A percentile compares a stretch with the other conserved stretches of the same genome.
phyloP scores from a whole-genome alignment of 2,329 filamentous ascomycete genomes.

The Ophiostoma piceae region DNA sequence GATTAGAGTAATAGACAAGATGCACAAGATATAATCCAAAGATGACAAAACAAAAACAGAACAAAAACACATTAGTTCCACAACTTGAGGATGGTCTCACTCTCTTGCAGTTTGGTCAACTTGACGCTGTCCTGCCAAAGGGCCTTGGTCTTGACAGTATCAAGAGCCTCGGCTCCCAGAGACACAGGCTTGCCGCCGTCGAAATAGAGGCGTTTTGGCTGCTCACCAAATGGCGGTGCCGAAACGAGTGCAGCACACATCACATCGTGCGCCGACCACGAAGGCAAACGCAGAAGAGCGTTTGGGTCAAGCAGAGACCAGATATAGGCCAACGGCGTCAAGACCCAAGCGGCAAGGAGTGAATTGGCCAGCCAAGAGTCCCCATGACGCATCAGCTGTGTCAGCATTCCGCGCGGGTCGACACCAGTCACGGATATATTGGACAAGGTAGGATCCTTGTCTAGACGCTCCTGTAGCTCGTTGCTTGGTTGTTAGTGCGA shows the following conservation, averaged over 20 bases:
- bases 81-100: constrained; percentile 9
- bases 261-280: not conserved
- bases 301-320: constrained; percentile 7
- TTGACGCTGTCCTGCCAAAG: constrained; percentile 34
- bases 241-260: not conserved
- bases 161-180: constrained; percentile 30
- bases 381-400: not conserved
- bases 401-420: not conserved
- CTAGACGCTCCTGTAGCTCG: not conserved
- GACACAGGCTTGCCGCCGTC: constrained; percentile 23
- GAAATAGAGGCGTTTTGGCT: not conserved
- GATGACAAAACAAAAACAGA: not conserved
- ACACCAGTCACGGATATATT: not conserved
- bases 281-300: not conserved
- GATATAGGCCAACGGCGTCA: not conserved
- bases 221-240: not conserved
- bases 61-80: not conserved
- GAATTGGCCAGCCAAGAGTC: not conserved
- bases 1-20: not conserved
- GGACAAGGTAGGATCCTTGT: not conserved
- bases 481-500: not conserved
- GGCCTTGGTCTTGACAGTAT: constrained; percentile 30
- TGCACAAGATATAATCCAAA: not conserved
- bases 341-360: not conserved
- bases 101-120: constrained; percentile 12